These are phyloP conservation scores for Nakazawaea ambrosiae DNA, from an alignment of 805 yeast genomes.

Conservation along the genomic window DNA sequence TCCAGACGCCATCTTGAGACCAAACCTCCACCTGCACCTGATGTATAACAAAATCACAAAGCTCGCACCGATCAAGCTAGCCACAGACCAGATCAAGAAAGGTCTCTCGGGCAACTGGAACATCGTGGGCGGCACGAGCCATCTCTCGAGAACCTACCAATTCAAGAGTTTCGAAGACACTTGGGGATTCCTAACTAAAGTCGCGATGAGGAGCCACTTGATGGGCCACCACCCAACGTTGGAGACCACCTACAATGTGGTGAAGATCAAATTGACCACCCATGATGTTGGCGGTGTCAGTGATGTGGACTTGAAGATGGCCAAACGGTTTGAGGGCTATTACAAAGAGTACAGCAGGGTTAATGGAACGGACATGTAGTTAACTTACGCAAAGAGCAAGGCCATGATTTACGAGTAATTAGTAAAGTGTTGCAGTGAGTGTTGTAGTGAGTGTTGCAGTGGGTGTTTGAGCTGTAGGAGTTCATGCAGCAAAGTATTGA, in stretches of 20 bases:
- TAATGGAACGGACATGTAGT: too few relatives aligned
- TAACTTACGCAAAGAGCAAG: too few relatives aligned
- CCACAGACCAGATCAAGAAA: slow-evolving; percentile 16
- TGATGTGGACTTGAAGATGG: slow-evolving; percentile 53
- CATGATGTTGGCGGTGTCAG: slow-evolving; percentile 55
- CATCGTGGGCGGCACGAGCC: too few relatives aligned
- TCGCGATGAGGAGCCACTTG: slow-evolving; percentile 50
- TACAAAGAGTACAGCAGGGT: slow-evolving; percentile 9
- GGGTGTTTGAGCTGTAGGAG: too few relatives aligned
- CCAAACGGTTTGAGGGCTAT: slow-evolving; percentile 37
- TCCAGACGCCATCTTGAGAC: too few relatives aligned
- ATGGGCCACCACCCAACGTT: slow-evolving; percentile 70
- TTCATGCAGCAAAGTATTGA: too few relatives aligned
- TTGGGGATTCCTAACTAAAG: slow-evolving; percentile 46
- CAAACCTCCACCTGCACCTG: too few relatives aligned
- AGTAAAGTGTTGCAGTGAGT: neutral
- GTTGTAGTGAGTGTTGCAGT: too few relatives aligned
- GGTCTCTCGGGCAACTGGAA: slow-evolving; percentile 16
- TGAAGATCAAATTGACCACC: slow-evolving; percentile 48
- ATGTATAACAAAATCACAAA: slow-evolving; percentile 33
- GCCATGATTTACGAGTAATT: neutral
- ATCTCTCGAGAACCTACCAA: slow-evolving; percentile 29
- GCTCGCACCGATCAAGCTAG: slow-evolving; percentile 22
- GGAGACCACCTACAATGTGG: slow-evolving; percentile 53
- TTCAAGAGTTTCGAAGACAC: slow-evolving; percentile 53